Evolutionary conservation across 2,329 filamentous ascomycete genomes (phyloP), one percentile per base, ranked within the genome.

Genomic region (Fusarium mexicanum): DNA sequence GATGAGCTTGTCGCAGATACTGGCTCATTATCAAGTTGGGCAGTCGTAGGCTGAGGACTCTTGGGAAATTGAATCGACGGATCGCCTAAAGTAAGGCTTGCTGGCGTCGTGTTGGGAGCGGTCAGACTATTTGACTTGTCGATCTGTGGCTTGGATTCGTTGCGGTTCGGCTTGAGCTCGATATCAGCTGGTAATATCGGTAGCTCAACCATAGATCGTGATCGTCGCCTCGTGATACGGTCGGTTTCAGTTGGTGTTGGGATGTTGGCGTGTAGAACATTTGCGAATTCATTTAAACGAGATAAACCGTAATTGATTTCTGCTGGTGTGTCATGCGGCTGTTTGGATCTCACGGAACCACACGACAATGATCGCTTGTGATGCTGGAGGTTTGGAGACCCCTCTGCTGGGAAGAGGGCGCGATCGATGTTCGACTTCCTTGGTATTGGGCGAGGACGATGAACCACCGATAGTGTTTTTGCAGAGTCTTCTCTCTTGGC

Each of bases 361-460:
- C 81, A 83, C 2, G 89, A 91, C 74, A 85, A 86, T 51, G 83
- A 86, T 44, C 88, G 84, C 69, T 82, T 85, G 71, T 88, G 87
- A 13, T 80, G 77, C 26, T 83, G 82, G 18, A 83, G 58, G 35
- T 76, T 73, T 26, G 76, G 75, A 82, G 41, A 83, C 62, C 77
- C 76, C 47, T 88, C 84, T 13, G 84, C 83, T 8, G 86, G 84
- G 78, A 87, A 87, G 40, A 87, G 81, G 54, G 83, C 82, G 48
- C 86, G 82, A 71, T 88, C 85, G 16, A 85, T 80, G 33, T 83
- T 83, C 6, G 80, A 78, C 41, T 85, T 86, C 59, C 89, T 84
- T 10, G 88, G 87, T 61, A 91, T 88, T 6, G 89, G 89, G 38
- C 89, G 84, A 5, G 88, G 88, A 10, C 89, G 85, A 76, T 91